These are phyloP conservation scores for Penstemon newberryi DNA, from an alignment of 257 asterid species.

Conservation along the genomic window DNA sequence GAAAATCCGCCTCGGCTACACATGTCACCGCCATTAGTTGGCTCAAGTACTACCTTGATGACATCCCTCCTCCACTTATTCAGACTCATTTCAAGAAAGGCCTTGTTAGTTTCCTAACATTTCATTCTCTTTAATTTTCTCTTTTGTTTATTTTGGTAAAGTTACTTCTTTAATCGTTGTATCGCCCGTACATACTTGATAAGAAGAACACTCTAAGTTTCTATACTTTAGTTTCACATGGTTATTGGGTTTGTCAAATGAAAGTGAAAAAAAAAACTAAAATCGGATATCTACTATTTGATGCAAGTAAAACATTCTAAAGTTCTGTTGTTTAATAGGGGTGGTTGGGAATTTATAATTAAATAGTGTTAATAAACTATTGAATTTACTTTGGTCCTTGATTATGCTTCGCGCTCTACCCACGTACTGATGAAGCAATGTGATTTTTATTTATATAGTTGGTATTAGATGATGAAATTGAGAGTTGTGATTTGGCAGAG, in stretches of 20 bases:
- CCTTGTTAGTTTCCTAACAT: constrained; percentile 52
- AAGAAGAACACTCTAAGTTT: too few relatives aligned
- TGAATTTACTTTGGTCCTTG: not conserved
- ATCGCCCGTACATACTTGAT: too few relatives aligned
- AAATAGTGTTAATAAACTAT: not conserved
- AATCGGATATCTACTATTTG: too few relatives aligned
- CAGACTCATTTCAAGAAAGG: constrained; percentile 78
- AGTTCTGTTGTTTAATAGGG: not conserved
- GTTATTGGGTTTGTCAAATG: too few relatives aligned
- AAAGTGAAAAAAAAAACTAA: too few relatives aligned
- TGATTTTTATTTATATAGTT: not conserved
- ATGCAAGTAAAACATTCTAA: not conserved
- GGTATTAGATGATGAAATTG: constrained; percentile 8
- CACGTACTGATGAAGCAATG: constrained; percentile 8
- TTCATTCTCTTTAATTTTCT: not conserved
- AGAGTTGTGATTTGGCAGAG: not conserved
- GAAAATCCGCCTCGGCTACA: constrained; percentile 41
- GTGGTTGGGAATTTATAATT: not conserved
- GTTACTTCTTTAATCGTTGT: not conserved
- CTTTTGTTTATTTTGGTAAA: not conserved
- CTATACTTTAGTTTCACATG: too few relatives aligned
- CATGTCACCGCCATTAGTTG: constrained; percentile 88
- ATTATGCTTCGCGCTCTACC: not conserved
- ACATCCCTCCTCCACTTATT: constrained; percentile 55
- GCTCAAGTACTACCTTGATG: constrained; percentile 90